Percentiles rank a stretch among this genome's conserved stretches.
These are phyloP conservation scores for Physcomitrium patens DNA, from an alignment of 225 moss, liverwort and hornwort genomes.

Conservation along the genomic window DNA sequence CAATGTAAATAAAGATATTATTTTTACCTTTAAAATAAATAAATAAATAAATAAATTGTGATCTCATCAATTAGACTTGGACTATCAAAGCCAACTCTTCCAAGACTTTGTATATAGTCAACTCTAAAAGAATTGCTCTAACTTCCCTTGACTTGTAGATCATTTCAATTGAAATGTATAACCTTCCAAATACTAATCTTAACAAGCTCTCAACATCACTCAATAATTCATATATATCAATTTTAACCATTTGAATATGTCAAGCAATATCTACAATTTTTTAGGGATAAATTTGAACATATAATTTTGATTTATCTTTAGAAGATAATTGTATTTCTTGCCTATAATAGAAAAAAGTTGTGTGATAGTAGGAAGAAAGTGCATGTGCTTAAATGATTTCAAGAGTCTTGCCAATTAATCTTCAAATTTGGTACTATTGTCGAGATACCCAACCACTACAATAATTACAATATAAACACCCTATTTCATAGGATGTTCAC, in stretches of 20 bases:
- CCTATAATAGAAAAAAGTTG: slow-evolving; percentile 70
- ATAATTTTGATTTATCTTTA: slow-evolving; percentile 54
- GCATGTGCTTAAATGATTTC: slow-evolving; percentile 62
- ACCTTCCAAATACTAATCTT: slow-evolving; percentile 52
- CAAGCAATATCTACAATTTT: slow-evolving; percentile 56
- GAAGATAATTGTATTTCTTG: slow-evolving; percentile 77
- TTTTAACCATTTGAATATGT: slow-evolving; percentile 64
- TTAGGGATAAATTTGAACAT: slow-evolving; percentile 65
- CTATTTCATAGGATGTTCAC: slow-evolving; percentile 67
- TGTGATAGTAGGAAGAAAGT: slow-evolving; percentile 49
- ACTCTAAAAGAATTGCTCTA: slow-evolving; percentile 60
- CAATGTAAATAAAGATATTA: slow-evolving; percentile 49
- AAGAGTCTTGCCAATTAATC: slow-evolving; percentile 65
- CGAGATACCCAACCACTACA: slow-evolving; percentile 70
- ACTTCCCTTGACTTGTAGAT: slow-evolving; percentile 64
- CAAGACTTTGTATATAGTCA: slow-evolving; percentile 72
- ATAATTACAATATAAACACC: slow-evolving; percentile 68
- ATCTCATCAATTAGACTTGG: slow-evolving; percentile 61
- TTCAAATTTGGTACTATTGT: slow-evolving; percentile 56
- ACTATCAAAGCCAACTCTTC: slow-evolving; percentile 78
- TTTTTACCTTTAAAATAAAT: slow-evolving; percentile 76
- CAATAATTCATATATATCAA: slow-evolving; percentile 50
- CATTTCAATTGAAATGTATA: slow-evolving; percentile 56
- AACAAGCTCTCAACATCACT: slow-evolving; percentile 59
- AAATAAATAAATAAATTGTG: slow-evolving; percentile 63